Conservation (phyloP, 2,329 filamentous ascomycete genomes). For the Calonectria crousiana region DNA sequence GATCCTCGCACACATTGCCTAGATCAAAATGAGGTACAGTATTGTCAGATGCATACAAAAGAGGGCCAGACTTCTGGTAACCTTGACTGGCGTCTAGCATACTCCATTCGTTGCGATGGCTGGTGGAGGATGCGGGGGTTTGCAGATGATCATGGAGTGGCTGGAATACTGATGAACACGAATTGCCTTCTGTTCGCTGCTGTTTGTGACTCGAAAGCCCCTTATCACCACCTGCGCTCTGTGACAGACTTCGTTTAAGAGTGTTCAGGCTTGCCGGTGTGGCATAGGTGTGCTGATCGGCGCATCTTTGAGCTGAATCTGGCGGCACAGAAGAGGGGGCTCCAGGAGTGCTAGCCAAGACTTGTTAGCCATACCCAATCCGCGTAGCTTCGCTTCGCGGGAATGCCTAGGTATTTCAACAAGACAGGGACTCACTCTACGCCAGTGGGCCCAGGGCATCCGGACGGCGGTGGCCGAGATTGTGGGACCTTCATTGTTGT, state of each 20-base stretch:
- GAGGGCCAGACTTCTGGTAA: background rate
- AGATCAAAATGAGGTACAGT: background rate
- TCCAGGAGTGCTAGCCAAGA: background rate
- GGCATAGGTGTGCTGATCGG: background rate
- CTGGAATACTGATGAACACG: background rate
- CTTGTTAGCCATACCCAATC: slow-evolving; percentile 5
- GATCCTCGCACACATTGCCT: background rate
- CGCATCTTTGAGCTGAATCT: background rate
- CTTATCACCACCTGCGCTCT: background rate
- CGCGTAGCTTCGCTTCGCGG: background rate
- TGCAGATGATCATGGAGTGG: background rate
- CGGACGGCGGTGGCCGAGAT: background rate
- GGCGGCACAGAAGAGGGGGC: background rate
- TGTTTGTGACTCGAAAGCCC: background rate
- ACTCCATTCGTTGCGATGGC: background rate
- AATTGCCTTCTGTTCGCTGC: background rate
- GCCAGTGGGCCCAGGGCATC: background rate
- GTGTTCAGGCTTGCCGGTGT: background rate
- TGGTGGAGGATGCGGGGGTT: slow-evolving; percentile 2
- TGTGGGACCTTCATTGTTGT: slow-evolving; percentile 11
- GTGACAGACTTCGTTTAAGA: background rate
- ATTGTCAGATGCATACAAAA: background rate
- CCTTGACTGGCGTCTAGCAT: background rate
- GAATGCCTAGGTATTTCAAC: background rate
- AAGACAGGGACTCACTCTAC: slow-evolving; percentile 3